These are phyloP conservation scores for Globisporangium okanoganense DNA, from an alignment of 352 stramenopile genomes.

Conservation along the genomic window DNA sequence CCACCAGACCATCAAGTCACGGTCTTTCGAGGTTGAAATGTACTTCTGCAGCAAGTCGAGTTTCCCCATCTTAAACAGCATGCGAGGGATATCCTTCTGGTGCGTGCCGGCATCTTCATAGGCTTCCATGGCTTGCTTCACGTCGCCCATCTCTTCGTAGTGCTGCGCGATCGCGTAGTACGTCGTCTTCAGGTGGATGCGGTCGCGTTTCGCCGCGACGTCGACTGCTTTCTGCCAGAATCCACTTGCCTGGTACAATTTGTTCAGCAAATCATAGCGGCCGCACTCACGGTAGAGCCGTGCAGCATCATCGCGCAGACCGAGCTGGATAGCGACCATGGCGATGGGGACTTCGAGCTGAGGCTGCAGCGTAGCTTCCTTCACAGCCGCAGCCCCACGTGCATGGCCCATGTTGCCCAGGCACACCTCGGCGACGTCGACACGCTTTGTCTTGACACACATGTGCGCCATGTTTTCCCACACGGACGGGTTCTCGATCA, in stretches of 20 bases:
- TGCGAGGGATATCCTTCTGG: constrained; percentile 90
- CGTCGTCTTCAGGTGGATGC: constrained; percentile 91
- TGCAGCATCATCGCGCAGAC: constrained; percentile 88
- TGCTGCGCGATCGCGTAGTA: constrained; percentile 88
- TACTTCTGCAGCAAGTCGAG: constrained; percentile 92
- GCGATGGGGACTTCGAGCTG: constrained; percentile 84
- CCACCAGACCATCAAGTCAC: constrained; percentile 90
- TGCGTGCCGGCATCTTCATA: constrained; percentile 90
- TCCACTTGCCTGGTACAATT: constrained; percentile 88
- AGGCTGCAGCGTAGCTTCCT: constrained; percentile 59
- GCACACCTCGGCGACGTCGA: constrained; percentile 94
- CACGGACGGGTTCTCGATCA: constrained; percentile 90
- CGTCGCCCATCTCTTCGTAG: constrained; percentile 84
- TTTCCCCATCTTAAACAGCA: constrained; percentile 89
- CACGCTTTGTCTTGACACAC: constrained; percentile 94
- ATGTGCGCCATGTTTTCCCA: constrained; percentile 97
- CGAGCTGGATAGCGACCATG: constrained; percentile 92
- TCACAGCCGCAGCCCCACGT: constrained; percentile 86
- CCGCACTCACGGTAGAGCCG: constrained; percentile 89
- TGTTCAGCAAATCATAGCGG: constrained; percentile 92
- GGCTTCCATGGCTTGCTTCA: constrained; percentile 89
- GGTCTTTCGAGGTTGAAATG: constrained; percentile 82
- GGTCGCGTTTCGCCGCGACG: constrained; percentile 83
- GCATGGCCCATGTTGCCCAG: constrained; percentile 94
- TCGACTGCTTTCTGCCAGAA: constrained; percentile 91